Conservation (phyloP, 371 early-diverging fungal genomes). For the Mortierella sp. region DNA sequence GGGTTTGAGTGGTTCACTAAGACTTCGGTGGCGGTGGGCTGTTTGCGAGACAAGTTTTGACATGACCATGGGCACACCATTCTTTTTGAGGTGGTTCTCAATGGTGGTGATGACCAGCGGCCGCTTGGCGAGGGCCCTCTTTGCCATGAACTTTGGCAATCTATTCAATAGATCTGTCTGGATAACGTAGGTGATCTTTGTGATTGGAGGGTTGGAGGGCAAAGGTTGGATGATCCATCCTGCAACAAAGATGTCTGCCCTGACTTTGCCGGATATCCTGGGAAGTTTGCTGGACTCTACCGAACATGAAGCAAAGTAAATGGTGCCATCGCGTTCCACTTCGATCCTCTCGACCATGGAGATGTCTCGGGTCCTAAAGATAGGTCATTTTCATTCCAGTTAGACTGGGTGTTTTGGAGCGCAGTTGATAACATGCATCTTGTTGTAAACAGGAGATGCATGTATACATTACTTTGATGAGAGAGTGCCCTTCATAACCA, state of each 20-base stretch:
- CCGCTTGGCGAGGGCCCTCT: constrained; percentile 70
- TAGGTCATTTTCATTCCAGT: no score
- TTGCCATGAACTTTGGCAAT: constrained; percentile 71
- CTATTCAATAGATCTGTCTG: constrained; percentile 63
- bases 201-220: constrained; percentile 64
- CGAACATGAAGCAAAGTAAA: constrained; percentile 72
- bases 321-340: constrained; percentile 67
- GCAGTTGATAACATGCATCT: not conserved
- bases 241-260: constrained; percentile 66
- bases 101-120: constrained; percentile 71
- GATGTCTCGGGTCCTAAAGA: constrained; percentile 65
- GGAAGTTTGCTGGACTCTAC: constrained; percentile 71
- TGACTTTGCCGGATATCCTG: constrained; percentile 61
- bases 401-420: not conserved
- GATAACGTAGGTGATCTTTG: constrained; percentile 68
- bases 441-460: not conserved
- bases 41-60: constrained; percentile 27
- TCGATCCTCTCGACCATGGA: constrained; percentile 73
- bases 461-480: constrained; percentile 47
- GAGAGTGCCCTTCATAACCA: constrained; percentile 54
- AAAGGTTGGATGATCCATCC: constrained; percentile 75
- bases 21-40: constrained; percentile 46
- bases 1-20: constrained; percentile 44
- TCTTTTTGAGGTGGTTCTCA: constrained; percentile 68
- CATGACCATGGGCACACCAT: constrained; percentile 60